Base-by-base conservation (phyloP, 345 rosid genomes). In the Adansonia digitata region DNA sequence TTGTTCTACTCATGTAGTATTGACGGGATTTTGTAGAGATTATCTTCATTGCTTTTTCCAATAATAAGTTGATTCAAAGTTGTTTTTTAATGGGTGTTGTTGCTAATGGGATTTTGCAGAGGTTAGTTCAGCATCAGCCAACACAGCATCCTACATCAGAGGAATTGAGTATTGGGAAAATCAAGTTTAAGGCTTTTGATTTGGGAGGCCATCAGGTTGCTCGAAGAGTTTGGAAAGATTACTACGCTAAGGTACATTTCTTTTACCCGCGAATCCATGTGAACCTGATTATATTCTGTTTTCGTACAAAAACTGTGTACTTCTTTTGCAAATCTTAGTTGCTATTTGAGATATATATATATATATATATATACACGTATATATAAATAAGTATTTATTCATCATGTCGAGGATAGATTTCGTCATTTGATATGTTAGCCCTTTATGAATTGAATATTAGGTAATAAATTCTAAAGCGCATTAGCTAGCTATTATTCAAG, bases 181-280 rank as follows among this genome's bases (percentile, higher is more conserved):
- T 91, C 80, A 91, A 89, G 81, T 91, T 89, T 56, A 91, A 91
- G 82, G 97, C 92, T 31, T 88, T 91, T 83, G 97, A 91, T 81
- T 88, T 91, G 83, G 94, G 97, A 3, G 97, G 97, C 46, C 97
- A 91, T 80, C 97, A 91, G 84, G 89, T 89, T 82, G 97, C 92
- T 46, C 85, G 97, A 5, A 78, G 97, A 20, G 97, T 91, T 15
- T 91, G 97, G 97, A 91, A 89, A 76, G 97, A 91, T 84, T 91
- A 91, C 80, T 91, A 89, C 69, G 90, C 97, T 8, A 89, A 91
- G 94, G 97, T 88, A 42, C 22, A 20, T 59, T 60, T 62, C 29
- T 62, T 37, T 46, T 14, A 12, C 37, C 42, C 8, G 5, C 46
- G 2, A 31, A 12, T 48, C 26, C 17, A n/a, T 26, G 6, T 31